Evolutionary conservation across 202 grass and related monocot species (phyloP).

Genomic region (Alloteropsis angusta): DNA sequence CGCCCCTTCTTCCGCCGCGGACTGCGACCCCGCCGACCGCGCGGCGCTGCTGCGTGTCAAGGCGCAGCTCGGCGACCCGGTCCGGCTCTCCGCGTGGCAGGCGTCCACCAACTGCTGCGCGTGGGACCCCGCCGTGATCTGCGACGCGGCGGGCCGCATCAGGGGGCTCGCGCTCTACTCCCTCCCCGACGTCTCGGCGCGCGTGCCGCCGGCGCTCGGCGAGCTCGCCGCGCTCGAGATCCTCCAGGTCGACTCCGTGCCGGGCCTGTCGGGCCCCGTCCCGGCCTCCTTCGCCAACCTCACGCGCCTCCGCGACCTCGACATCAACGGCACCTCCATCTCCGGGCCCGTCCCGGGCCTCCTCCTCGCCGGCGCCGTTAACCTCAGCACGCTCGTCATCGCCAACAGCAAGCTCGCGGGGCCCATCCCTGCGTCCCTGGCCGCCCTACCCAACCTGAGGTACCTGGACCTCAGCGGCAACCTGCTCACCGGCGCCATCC

Average conservation of each 20-base stretch:
- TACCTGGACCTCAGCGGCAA: conserved; percentile 56
- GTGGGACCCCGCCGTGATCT: conserved; percentile 39
- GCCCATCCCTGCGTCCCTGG: conserved; percentile 21
- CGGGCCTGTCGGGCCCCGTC: conserved; percentile 32
- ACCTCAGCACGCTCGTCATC: conserved; percentile 40
- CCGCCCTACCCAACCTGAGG: conserved; percentile 21
- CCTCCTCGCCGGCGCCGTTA: conserved; percentile 14
- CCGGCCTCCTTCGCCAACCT: conserved; percentile 43
- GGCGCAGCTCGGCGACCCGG: conserved; percentile 42
- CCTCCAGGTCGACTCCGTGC: conserved; percentile 26
- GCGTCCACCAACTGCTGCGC: conserved; percentile 49
- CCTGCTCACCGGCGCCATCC: conserved; percentile 44
- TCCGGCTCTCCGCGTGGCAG: conserved; percentile 31
- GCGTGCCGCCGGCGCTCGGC: conserved; percentile 39
- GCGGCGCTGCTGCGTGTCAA: conserved; percentile 39
- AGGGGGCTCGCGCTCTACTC: conserved; percentile 33
- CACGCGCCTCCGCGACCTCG: conserved; percentile 31
- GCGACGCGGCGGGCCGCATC: conserved; percentile 33
- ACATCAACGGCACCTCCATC: conserved; percentile 52
- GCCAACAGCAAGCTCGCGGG: conserved; percentile 53
- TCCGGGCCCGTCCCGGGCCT: conserved; percentile 38
- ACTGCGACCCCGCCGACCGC: conserved; percentile 36
- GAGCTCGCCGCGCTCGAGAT: conserved; percentile 34
- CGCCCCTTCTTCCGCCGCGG: not conserved
- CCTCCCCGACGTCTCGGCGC: conserved; percentile 19